phyloP scores from a whole-genome alignment of 768 basidiomycete genomes.

The Dacryopinax primogenitus region DNA sequence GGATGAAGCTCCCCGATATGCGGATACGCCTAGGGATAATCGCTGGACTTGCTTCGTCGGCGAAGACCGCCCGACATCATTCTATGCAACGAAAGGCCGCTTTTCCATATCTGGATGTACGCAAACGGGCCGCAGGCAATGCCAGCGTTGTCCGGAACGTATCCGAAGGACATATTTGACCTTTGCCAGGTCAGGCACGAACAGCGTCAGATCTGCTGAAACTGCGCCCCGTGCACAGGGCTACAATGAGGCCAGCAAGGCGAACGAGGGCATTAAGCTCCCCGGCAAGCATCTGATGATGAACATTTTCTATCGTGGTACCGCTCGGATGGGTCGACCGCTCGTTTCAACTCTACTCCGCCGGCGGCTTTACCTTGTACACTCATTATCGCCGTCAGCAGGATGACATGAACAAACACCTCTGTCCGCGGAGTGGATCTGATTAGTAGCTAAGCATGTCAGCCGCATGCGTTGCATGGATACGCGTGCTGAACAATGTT shows the following conservation, averaged over 20 bases:
- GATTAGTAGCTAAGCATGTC: neutral
- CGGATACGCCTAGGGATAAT: neutral
- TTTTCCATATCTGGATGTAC: neutral
- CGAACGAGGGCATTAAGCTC: neutral
- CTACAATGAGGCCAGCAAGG: neutral
- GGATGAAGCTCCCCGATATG: neutral
- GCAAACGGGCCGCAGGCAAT: neutral
- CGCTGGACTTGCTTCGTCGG: neutral
- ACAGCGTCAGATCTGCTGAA: neutral
- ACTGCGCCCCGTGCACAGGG: neutral
- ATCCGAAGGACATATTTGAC: neutral
- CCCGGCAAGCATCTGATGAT: neutral
- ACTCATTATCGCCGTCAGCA: neutral
- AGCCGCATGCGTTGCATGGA: neutral
- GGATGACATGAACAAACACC: neutral
- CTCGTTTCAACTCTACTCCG: neutral
- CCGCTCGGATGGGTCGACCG: neutral
- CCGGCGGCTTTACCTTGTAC: neutral
- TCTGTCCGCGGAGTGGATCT: slow-evolving; percentile 1
- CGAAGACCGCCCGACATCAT: neutral
- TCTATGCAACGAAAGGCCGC: neutral
- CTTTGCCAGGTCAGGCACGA: neutral
- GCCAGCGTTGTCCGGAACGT: neutral
- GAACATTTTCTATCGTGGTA: neutral
- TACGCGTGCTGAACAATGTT: neutral